Evolutionary conservation across 306 rosid genomes (phyloP).

Genomic region (Cicer bijugum): DNA sequence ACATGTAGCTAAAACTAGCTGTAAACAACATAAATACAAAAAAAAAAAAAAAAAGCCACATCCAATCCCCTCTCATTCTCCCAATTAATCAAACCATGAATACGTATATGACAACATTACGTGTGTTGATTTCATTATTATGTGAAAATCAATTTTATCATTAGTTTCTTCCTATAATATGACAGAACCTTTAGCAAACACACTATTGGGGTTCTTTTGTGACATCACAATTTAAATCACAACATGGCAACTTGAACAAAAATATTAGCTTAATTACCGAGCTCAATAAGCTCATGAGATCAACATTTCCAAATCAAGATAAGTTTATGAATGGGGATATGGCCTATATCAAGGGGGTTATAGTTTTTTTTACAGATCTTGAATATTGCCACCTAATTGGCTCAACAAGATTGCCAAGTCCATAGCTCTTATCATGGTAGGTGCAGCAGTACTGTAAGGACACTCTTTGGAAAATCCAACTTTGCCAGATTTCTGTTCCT

Average conservation of each 20-base stretch:
- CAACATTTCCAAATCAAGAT: conserved; percentile 4
- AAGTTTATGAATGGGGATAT: background rate
- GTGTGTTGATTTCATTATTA: background rate
- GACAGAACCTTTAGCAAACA: background rate
- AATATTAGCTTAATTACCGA: background rate
- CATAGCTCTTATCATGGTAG: conserved; percentile 86
- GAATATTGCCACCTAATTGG: conserved; percentile 50
- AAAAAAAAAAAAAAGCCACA: too few species aligned
- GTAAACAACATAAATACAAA: background rate
- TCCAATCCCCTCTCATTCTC: background rate
- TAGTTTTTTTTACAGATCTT: background rate
- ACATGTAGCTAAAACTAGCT: background rate
- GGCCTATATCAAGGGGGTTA: background rate
- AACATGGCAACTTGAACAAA: background rate
- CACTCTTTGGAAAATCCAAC: conserved; percentile 70
- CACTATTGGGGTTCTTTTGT: background rate
- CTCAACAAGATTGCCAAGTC: conserved; percentile 80
- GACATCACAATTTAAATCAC: background rate
- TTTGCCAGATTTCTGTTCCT: conserved; percentile 66
- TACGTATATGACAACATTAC: background rate
- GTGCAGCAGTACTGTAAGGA: conserved; percentile 58
- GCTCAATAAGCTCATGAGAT: conserved; percentile 35
- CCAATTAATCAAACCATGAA: conserved; percentile 22
- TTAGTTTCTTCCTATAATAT: conserved; percentile 1
- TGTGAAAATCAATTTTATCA: background rate